Base-by-base conservation (phyloP, 2,329 filamentous ascomycete species). In the Pyricularia sp. region DNA sequence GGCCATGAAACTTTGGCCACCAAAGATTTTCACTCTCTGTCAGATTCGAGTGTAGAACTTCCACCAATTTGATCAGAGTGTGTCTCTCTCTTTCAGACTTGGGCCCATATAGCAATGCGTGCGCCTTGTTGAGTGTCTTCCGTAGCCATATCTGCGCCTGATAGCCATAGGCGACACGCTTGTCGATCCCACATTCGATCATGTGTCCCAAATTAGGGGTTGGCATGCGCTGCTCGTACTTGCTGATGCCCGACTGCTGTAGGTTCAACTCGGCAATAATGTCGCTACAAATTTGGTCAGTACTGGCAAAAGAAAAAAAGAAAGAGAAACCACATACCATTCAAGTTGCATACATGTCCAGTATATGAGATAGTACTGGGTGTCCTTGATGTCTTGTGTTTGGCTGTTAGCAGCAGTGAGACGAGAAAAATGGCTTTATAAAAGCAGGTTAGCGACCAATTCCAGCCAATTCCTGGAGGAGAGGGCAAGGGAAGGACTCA, bases 271-370 rank as follows among this genome's bases (percentile, higher is more conserved):
- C 95, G 3, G 95, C 95, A 65, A 97, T 85, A 64, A 98, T 92
- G 77, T 98, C 94, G 78, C 93, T 93, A 79, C 98, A 94, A 12
- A 98, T 84, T 75, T 42, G 36, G 36, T 42, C 36, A 42, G 36
- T 98, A 94, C 71, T 97, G 81, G 76, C 92, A 97, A 10, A 93
- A 95, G 94, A 94, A 98, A 75, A 94, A 97, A 0, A 92, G 90
- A 73, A 96, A 85, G 17, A 90, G 82, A 50, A 90, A 83, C 69
- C 90, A 83, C 75, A 93, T 92, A 73, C 89, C 90, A 97, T 79
- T 98, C 94, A 12, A 98, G 83, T 75, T 98, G 94, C 71, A 97
- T 81, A 76, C 92, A 97, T 10, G 93, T 95, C 94, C 94, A 98
- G 74, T 94, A 97, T 0, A 92, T 90, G 73, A 96, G 85, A 17